Evolutionary conservation across 495 filamentous ascomycete genomes (phyloP).

Genomic region (Penicillium psychrofluorescens): DNA sequence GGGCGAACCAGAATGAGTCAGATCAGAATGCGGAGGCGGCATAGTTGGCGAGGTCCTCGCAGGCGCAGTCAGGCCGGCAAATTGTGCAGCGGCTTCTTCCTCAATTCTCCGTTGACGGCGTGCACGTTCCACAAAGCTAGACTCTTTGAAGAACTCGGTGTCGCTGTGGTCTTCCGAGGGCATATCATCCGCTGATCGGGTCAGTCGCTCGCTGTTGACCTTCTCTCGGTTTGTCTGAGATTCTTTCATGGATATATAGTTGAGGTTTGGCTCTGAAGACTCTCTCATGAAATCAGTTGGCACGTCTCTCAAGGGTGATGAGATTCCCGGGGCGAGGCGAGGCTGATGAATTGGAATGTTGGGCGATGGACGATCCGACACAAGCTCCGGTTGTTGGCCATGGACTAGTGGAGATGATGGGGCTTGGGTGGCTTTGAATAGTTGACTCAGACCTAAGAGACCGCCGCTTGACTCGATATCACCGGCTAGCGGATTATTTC

Average conservation of each 20-base stretch:
- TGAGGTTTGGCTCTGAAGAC: constrained; percentile 39
- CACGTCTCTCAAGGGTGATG: constrained; percentile 32
- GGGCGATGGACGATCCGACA: constrained; percentile 47
- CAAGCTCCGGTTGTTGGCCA: constrained; percentile 26
- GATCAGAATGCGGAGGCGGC: neutral
- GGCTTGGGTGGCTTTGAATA: constrained; percentile 46
- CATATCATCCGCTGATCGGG: constrained; percentile 30
- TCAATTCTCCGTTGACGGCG: constrained; percentile 30
- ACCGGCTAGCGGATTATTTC: constrained; percentile 35
- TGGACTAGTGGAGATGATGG: constrained; percentile 43
- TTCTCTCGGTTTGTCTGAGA: constrained; percentile 36
- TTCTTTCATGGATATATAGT: constrained; percentile 45
- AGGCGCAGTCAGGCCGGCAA: constrained; percentile 33
- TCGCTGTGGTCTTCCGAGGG: constrained; percentile 36
- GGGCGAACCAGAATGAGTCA: constrained; percentile 1
- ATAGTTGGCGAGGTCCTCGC: constrained; percentile 11
- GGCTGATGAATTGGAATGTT: constrained; percentile 39
- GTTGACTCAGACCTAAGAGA: constrained; percentile 42
- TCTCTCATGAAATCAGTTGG: constrained; percentile 28
- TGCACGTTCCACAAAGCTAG: constrained; percentile 33
- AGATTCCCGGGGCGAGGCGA: constrained; percentile 27
- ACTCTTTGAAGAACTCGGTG: constrained; percentile 38
- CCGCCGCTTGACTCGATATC: constrained; percentile 34
- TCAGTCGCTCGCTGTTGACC: constrained; percentile 29
- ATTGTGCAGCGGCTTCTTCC: constrained; percentile 29